These are phyloP conservation scores for Sicyos baderoa DNA, from an alignment of 306 rosid species.

Conservation along the genomic window DNA sequence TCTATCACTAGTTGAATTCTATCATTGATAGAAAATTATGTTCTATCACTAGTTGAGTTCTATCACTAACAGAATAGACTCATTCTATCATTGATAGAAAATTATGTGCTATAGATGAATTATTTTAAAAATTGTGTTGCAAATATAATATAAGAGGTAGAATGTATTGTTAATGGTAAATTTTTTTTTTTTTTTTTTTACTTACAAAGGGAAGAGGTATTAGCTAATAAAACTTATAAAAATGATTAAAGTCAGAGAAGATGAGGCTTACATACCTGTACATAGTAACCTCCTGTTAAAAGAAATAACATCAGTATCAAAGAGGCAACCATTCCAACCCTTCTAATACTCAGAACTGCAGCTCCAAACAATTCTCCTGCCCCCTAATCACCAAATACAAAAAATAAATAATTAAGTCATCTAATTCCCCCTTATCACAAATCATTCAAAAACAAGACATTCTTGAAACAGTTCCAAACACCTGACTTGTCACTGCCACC, in stretches of 20 bases:
- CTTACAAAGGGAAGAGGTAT: too few relatives aligned
- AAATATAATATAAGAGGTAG: too few relatives aligned
- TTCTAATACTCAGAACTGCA: conserved; percentile 64
- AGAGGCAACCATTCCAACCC: conserved; percentile 78
- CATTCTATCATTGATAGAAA: too few relatives aligned
- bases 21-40: too few relatives aligned
- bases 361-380: conserved; percentile 97
- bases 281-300: conserved; percentile 91
- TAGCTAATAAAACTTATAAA: too few relatives aligned
- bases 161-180: too few relatives aligned
- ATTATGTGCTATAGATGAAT: too few relatives aligned
- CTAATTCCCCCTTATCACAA: not conserved
- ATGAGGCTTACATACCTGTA: conserved; percentile 44
- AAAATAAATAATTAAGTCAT: not conserved
- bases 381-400: conserved; percentile 34
- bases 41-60: too few relatives aligned
- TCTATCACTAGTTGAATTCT: too few relatives aligned
- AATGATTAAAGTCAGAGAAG: not conserved
- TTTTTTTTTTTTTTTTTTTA: too few relatives aligned
- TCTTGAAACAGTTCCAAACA: conserved; percentile 14
- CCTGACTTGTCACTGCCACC: conserved; percentile 87
- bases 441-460: not conserved
- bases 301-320: conserved; percentile 82
- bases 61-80: too few relatives aligned
- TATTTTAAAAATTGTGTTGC: too few relatives aligned